phyloP scores from a whole-genome alignment of 805 yeast species.

The Metschnikowia chrysomelidarum region DNA sequence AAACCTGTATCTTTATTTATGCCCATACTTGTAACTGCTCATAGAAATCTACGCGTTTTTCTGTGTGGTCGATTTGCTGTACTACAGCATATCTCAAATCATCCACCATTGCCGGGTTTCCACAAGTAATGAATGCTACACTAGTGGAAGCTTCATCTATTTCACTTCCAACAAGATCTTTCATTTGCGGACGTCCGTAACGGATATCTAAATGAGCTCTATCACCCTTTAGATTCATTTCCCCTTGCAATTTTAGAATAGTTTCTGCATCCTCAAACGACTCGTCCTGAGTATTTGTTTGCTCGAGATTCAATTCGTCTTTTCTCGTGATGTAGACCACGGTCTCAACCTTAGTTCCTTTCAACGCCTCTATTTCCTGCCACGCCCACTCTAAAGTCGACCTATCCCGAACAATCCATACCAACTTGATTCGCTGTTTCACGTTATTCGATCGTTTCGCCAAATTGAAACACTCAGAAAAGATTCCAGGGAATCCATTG shows the following conservation, averaged over 20 bases:
- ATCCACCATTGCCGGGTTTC: conserved; percentile 32
- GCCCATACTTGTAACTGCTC: conserved; percentile 34
- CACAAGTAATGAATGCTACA: conserved; percentile 31
- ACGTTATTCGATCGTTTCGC: conserved; percentile 19
- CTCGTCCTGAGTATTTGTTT: conserved; percentile 12
- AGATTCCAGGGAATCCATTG: conserved; percentile 66
- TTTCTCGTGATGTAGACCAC: conserved; percentile 13
- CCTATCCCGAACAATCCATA: conserved; percentile 16
- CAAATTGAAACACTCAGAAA: conserved; percentile 36
- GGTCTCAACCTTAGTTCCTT: conserved; percentile 7
- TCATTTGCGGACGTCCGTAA: conserved; percentile 45
- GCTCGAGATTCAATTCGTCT: conserved; percentile 2
- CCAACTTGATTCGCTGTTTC: conserved; percentile 8
- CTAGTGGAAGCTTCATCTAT: conserved; percentile 39
- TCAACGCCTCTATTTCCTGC: conserved; percentile 10
- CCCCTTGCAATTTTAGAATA: conserved; percentile 10
- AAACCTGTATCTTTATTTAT: too few relatives aligned
- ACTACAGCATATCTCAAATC: conserved; percentile 48
- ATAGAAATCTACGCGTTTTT: conserved; percentile 58
- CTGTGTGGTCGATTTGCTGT: conserved; percentile 30
- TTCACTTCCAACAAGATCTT: conserved; percentile 33
- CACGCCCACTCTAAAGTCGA: conserved; percentile 9
- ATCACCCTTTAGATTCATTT: conserved; percentile 7
- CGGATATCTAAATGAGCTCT: conserved; percentile 16
- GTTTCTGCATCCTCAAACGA: conserved; percentile 7